These are phyloP conservation scores for Rhizoclosmatium globosum DNA, from an alignment of 192 early-diverging fungal species.

Conservation along the genomic window DNA sequence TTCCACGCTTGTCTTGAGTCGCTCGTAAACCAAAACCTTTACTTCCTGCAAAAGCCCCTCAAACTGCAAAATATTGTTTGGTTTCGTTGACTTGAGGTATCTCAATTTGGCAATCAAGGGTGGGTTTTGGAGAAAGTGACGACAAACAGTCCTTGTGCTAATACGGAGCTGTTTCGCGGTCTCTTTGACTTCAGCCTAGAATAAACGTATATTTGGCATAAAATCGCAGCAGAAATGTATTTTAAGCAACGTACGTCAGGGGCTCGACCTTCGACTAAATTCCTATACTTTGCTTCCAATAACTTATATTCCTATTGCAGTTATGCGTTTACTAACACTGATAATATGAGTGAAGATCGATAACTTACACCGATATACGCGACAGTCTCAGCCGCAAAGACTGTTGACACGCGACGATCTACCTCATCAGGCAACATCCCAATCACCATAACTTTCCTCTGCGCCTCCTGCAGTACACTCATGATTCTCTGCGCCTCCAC, in stretches of 20 bases:
- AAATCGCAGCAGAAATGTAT: neutral
- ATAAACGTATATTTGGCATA: slow-evolving; percentile 3
- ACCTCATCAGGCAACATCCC: slow-evolving; percentile 56
- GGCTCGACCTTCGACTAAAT: slow-evolving; percentile 36
- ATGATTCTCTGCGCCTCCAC: slow-evolving; percentile 65
- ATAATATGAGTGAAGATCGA: neutral
- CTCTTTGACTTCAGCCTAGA: slow-evolving; percentile 53
- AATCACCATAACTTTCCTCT: slow-evolving; percentile 56
- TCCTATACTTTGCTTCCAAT: slow-evolving; percentile 54
- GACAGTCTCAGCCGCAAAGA: slow-evolving; percentile 51
- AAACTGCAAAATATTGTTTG: slow-evolving; percentile 44
- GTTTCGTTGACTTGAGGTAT: slow-evolving; percentile 54
- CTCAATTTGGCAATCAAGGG: slow-evolving; percentile 52
- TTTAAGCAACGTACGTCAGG: slow-evolving; percentile 29
- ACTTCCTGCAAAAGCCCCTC: slow-evolving; percentile 60
- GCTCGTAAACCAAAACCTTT: slow-evolving; percentile 60
- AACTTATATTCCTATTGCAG: slow-evolving; percentile 48
- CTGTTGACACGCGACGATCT: slow-evolving; percentile 51
- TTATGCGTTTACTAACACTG: neutral
- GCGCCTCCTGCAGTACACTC: slow-evolving; percentile 63
- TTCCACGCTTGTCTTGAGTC: slow-evolving; percentile 58
- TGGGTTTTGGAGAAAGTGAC: slow-evolving; percentile 61
- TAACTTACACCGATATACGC: slow-evolving; percentile 46
- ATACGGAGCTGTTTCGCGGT: slow-evolving; percentile 40
- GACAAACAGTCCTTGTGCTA: slow-evolving; percentile 46